A percentile compares a stretch with the other conserved stretches of the same genome.
These are phyloP conservation scores for Astraeus odoratus DNA, from an alignment of 768 basidiomycete genomes.

Conservation along the genomic window DNA sequence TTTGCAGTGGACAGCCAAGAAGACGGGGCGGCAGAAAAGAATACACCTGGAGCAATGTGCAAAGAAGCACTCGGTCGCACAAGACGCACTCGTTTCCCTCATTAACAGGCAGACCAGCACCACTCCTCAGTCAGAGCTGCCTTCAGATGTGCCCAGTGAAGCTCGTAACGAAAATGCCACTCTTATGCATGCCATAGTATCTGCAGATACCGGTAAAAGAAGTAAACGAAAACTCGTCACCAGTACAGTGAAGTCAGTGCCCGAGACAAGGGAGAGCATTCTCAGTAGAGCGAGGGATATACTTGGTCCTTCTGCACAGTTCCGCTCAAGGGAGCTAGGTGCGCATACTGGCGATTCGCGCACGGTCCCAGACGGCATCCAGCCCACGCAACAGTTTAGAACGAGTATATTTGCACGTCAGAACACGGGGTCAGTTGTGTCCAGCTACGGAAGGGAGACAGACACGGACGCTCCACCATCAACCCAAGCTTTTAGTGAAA, in stretches of 20 bases:
- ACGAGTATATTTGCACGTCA: conserved; percentile 22
- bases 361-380: conserved; percentile 5
- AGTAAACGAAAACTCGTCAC: conserved; percentile 29
- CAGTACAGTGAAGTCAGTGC: conserved; percentile 40
- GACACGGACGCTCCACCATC: conserved; percentile 12
- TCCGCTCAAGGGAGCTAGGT: not conserved
- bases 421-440: not conserved
- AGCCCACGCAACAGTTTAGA: conserved; percentile 28
- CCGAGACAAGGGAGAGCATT: conserved; percentile 40
- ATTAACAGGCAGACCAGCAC: conserved; percentile 42
- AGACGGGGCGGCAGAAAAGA: conserved; percentile 55
- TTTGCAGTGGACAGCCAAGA: conserved; percentile 61
- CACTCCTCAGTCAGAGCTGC: conserved; percentile 8
- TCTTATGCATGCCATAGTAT: conserved; percentile 48
- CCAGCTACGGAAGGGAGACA: not conserved
- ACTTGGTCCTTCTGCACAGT: too few species aligned
- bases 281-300: conserved; percentile 32
- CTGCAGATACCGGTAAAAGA: conserved; percentile 41
- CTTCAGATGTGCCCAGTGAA: conserved; percentile 3
- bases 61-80: conserved; percentile 46
- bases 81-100: conserved; percentile 49
- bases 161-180: conserved; percentile 28
- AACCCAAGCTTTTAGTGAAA: conserved; percentile 37
- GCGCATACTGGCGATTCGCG: conserved; percentile 2
- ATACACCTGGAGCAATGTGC: conserved; percentile 64